A percentile compares a stretch with the other conserved stretches of the same genome.
Evolutionary conservation across 2,329 filamentous ascomycete species (phyloP).

Genomic region (Camptophora hylomeconis): DNA sequence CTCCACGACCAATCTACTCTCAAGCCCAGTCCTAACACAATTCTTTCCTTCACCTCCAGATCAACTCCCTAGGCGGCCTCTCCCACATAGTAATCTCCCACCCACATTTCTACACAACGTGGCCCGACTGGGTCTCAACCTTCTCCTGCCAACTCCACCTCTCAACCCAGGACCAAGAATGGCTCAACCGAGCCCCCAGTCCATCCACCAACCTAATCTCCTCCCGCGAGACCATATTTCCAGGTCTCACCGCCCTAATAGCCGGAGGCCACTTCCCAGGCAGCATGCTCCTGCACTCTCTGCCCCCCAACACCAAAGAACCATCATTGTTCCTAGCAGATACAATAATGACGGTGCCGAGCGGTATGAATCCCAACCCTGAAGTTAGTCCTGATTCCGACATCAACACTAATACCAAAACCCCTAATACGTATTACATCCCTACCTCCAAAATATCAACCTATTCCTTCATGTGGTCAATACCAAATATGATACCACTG

Average conservation of each 20-base stretch:
- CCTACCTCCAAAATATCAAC: slow-evolving; percentile 3
- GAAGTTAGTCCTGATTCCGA: neutral
- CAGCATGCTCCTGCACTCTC: slow-evolving; percentile 43
- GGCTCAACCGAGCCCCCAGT: slow-evolving; percentile 41
- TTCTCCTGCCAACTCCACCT: slow-evolving; percentile 62
- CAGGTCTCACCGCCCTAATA: slow-evolving; percentile 51
- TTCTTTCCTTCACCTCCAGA: slow-evolving; percentile 21
- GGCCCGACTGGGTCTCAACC: slow-evolving; percentile 56
- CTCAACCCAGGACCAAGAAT: slow-evolving; percentile 49
- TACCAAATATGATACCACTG: slow-evolving; percentile 46
- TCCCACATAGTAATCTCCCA: slow-evolving; percentile 63
- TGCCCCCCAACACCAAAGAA: slow-evolving; percentile 34
- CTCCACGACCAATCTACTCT: neutral
- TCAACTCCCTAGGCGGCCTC: slow-evolving; percentile 52
- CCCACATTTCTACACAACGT: slow-evolving; percentile 71
- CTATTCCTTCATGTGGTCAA: slow-evolving; percentile 14
- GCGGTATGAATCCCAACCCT: slow-evolving; percentile 45
- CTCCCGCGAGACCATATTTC: slow-evolving; percentile 19
- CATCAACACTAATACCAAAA: slow-evolving; percentile 2
- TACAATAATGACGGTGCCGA: slow-evolving; percentile 60
- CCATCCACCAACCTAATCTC: slow-evolving; percentile 24
- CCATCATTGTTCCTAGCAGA: slow-evolving; percentile 59
- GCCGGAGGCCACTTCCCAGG: slow-evolving; percentile 71
- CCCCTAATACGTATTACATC: slow-evolving; percentile 1
- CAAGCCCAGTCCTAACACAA: neutral